Percentiles rank a stretch among this genome's conserved stretches.
Evolutionary conservation across 768 basidiomycete genomes (phyloP).

Genomic region (Collybia mongolica): DNA sequence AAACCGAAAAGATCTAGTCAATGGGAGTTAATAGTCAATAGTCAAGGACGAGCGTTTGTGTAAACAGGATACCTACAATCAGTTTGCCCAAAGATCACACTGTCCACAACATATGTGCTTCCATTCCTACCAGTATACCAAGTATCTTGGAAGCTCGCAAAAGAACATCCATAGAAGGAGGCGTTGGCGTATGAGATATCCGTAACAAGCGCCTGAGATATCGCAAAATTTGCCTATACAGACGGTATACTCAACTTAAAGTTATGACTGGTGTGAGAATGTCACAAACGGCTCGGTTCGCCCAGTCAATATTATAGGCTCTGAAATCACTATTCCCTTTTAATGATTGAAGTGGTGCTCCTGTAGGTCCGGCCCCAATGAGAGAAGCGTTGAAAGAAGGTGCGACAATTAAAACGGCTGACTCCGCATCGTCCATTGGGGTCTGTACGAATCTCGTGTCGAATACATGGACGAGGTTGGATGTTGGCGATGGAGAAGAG

Average conservation of each 20-base stretch:
- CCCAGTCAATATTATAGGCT: conserved; percentile 65
- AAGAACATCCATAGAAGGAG: conserved; percentile 64
- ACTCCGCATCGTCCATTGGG: conserved; percentile 54
- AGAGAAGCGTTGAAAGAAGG: conserved; percentile 56
- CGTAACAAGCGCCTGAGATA: conserved; percentile 61
- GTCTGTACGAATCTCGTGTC: conserved; percentile 40
- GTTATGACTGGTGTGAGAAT: neutral
- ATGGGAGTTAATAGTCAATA: neutral
- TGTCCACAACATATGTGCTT: conserved; percentile 60
- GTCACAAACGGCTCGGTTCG: conserved; percentile 58
- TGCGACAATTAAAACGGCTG: conserved; percentile 55
- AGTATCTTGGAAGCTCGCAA: conserved; percentile 64
- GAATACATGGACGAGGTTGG: conserved; percentile 59
- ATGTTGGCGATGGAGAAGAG: conserved; percentile 45
- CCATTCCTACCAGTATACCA: conserved; percentile 62
- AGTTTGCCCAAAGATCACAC: conserved; percentile 60
- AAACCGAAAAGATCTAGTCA: conserved; percentile 55
- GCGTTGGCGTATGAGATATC: conserved; percentile 66
- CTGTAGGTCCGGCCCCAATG: conserved; percentile 59
- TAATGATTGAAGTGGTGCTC: conserved; percentile 47
- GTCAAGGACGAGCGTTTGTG: neutral
- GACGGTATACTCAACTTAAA: neutral
- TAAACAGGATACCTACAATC: conserved; percentile 45
- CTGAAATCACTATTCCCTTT: conserved; percentile 61
- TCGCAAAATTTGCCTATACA: conserved; percentile 49